Percentiles rank a stretch among this genome's conserved stretches.
These are phyloP conservation scores for Leishmania braziliensis DNA, from an alignment of 208 protist species.

Conservation along the genomic window DNA sequence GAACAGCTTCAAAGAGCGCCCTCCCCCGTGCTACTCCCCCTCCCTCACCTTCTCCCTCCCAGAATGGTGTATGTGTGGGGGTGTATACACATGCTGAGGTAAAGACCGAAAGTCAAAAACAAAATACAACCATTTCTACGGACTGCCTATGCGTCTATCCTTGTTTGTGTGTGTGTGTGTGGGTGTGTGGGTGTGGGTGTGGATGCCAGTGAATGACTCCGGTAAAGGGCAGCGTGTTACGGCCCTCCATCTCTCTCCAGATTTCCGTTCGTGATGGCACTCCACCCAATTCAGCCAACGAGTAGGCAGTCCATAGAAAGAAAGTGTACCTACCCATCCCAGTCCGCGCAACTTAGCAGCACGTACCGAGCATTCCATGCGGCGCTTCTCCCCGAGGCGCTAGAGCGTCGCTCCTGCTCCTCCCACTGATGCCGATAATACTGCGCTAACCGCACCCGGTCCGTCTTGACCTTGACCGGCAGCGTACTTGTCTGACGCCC, in stretches of 20 bases:
- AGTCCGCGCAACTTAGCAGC: conserved; percentile 21
- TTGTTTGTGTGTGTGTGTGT: not conserved
- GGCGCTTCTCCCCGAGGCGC: conserved; percentile 13
- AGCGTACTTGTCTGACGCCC: conserved; percentile 28
- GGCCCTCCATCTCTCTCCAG: not conserved
- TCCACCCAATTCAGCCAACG: not conserved
- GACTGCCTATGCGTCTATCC: not conserved
- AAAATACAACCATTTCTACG: not conserved
- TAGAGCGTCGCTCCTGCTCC: conserved; percentile 27
- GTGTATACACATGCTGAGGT: not conserved
- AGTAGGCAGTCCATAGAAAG: not conserved
- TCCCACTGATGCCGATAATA: conserved; percentile 33
- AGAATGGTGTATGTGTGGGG: not conserved
- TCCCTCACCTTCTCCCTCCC: not conserved
- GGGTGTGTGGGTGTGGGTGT: not conserved
- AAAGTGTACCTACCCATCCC: not conserved
- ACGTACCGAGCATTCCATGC: conserved; percentile 36
- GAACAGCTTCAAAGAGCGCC: not conserved
- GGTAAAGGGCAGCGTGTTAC: not conserved
- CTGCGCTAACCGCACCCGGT: conserved; percentile 28
- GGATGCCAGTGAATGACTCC: not conserved
- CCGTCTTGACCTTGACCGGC: conserved; percentile 14
- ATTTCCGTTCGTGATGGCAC: not conserved
- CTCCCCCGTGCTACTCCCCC: not conserved
- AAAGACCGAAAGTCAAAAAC: not conserved